Base-by-base conservation (phyloP, 148 eudicot genomes). In the Silene latifolia region DNA sequence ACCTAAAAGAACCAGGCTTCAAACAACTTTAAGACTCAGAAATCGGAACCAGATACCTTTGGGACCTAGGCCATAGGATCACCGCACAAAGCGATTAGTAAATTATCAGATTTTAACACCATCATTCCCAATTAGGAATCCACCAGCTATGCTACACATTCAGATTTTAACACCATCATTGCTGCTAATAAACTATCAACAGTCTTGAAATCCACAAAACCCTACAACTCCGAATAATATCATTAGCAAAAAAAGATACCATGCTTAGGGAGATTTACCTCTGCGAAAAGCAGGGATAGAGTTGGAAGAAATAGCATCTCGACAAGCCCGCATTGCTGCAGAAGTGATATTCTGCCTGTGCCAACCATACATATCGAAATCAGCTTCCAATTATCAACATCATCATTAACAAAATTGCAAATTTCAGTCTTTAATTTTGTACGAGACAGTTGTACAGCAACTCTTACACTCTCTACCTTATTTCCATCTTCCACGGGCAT, bases 251-350 rank as follows among this genome's bases (percentile, higher is more conserved):
- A 2, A 18, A 61, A 23, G 15, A 29, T 5, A 61, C 10, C 67
- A 20, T 5, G 1, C 54, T 42, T 14, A 2, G 2, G 39, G 23
- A 72, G 1, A 66, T 39, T 24, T 71, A 94, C 98, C 98, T 90
- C 96, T 85, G 14, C 98, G 87, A 69, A 94, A 94, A 69, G 97
- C 98, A 35, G 98, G 98, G 53, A 94, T 92, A 27, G 98, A 94
- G 78, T 94, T 94, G 27, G 98, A 94, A 72, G 98, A 80, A 77
- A 94, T 94, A 24, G 98, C 98, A 79, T 94, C 93, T 78, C 88
- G 82, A 73, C 98, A 94, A 77, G 98, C 98, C 58, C 96, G 83
- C 98, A 90, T 91, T 59, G 98, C 98, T 1, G 98, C 98, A 63
- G 88, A 56, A 0, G 96, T 94, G 6, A 92, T 71, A 85, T 94